Percentiles rank a stretch among this genome's conserved stretches.
Evolutionary conservation across 805 yeast species (phyloP).

Genomic region (Saccharomycopsis fibuligera): DNA sequence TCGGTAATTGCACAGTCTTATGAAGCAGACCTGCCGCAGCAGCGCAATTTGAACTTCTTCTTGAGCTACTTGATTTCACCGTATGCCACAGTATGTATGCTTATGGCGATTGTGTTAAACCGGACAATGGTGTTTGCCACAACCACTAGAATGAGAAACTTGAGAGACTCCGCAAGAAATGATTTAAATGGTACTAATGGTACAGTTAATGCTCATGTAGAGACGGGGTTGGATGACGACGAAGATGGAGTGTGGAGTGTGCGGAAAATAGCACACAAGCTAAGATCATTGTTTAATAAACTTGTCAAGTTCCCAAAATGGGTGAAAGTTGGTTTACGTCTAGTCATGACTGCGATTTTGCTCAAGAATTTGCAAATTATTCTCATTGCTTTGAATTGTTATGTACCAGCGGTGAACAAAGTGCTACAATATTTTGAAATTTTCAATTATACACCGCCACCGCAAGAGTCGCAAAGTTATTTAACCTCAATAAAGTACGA

Average conservation of each 20-base stretch:
- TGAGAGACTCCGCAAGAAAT: background rate
- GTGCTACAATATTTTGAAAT: constrained; percentile 5
- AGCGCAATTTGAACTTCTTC: constrained; percentile 12
- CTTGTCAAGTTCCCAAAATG: constrained; percentile 7
- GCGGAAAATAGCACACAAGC: background rate
- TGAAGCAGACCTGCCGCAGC: constrained; percentile 15
- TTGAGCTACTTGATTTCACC: constrained; percentile 42
- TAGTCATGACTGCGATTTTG: constrained; percentile 28
- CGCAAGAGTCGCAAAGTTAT: constrained; percentile 12
- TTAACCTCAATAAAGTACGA: constrained; percentile 15
- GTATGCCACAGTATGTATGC: constrained; percentile 47
- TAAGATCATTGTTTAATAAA: background rate
- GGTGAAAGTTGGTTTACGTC: constrained; percentile 24
- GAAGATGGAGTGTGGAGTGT: background rate
- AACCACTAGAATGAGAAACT: constrained; percentile 24
- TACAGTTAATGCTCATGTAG: background rate
- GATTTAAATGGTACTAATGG: background rate
- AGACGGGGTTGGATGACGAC: background rate
- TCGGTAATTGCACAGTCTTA: constrained; percentile 14
- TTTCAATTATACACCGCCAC: constrained; percentile 24
- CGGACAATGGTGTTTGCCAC: constrained; percentile 55
- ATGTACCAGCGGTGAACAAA: constrained; percentile 17
- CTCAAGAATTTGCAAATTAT: constrained; percentile 27
- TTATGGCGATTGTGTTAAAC: constrained; percentile 52
- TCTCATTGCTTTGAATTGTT: constrained; percentile 29